Percentiles rank a stretch among this genome's conserved stretches.
Conservation (phyloP, 768 basidiomycete genomes). For the Rickenella mellea region DNA sequence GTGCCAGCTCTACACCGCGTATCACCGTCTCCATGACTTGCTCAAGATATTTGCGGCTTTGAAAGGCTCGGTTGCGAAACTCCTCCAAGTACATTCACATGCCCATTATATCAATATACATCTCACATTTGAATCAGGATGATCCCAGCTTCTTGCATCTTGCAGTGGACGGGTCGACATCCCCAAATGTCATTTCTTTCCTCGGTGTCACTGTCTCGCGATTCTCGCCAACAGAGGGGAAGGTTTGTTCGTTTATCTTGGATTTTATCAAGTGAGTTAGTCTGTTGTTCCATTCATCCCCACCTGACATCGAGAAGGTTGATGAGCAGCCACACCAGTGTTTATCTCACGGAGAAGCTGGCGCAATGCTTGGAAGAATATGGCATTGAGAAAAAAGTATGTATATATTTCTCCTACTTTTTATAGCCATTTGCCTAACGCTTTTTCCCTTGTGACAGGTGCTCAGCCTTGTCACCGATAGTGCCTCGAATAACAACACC, state of each 20-base stretch:
- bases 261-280: constrained; percentile 15
- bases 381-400: constrained; percentile 1
- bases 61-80: too few relatives aligned
- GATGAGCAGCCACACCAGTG: constrained; percentile 1
- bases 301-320: too few relatives aligned
- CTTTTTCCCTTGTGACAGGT: too few relatives aligned
- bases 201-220: constrained; percentile 18
- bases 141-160: too few relatives aligned
- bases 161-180: constrained; percentile 21
- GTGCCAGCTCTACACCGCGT: too few relatives aligned
- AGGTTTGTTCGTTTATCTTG: constrained; percentile 11
- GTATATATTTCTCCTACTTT: not conserved
- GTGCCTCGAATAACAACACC: not conserved
- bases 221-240: constrained; percentile 10
- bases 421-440: not conserved
- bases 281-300: too few relatives aligned
- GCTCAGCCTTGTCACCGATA: too few relatives aligned
- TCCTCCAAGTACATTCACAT: too few relatives aligned
- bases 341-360: constrained; percentile 2
- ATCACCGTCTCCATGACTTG: too few relatives aligned
- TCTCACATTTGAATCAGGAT: too few relatives aligned
- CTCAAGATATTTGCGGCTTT: too few relatives aligned
- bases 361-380: constrained; percentile 1
- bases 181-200: constrained; percentile 18
- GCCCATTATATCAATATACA: too few relatives aligned